Conservation (phyloP, 2,329 filamentous ascomycete species). For the Aspergillus arachidicola region DNA sequence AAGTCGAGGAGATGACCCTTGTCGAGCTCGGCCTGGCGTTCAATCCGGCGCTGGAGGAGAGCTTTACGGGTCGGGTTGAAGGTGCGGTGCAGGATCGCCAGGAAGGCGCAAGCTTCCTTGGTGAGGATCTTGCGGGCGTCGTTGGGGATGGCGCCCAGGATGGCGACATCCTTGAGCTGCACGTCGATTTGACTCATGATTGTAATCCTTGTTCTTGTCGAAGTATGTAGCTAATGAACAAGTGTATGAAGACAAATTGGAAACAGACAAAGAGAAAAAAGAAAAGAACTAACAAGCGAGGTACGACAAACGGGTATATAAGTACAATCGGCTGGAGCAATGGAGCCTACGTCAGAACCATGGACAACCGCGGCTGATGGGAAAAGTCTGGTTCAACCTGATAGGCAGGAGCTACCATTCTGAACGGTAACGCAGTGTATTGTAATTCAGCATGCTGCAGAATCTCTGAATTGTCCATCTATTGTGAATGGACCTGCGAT, state of each 20-base stretch:
- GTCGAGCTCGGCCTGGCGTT: constrained; percentile 91
- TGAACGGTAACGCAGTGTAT: neutral
- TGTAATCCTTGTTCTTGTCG: neutral
- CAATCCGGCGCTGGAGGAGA: constrained; percentile 81
- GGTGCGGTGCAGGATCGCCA: constrained; percentile 89
- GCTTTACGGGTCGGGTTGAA: constrained; percentile 89
- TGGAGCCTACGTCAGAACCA: constrained; percentile 22
- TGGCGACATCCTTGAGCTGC: constrained; percentile 83
- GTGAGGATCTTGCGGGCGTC: constrained; percentile 87
- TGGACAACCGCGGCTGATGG: constrained; percentile 28
- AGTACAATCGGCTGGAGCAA: constrained; percentile 11
- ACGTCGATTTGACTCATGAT: constrained; percentile 70
- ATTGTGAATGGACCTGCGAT: constrained; percentile 3
- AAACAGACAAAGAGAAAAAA: constrained; percentile 11
- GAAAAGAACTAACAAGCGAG: neutral
- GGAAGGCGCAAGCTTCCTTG: constrained; percentile 85
- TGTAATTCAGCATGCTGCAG: neutral
- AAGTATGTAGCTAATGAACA: constrained; percentile 11
- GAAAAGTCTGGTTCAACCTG: constrained; percentile 3
- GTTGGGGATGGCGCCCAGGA: constrained; percentile 78
- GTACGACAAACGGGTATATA: constrained; percentile 2
- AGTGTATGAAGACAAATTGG: neutral
- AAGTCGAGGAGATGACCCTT: constrained; percentile 88
- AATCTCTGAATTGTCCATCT: neutral
- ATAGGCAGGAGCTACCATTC: constrained; percentile 5